phyloP scores from a whole-genome alignment of 1,284 basidiomycete species.

The Ganoderma sp. region DNA sequence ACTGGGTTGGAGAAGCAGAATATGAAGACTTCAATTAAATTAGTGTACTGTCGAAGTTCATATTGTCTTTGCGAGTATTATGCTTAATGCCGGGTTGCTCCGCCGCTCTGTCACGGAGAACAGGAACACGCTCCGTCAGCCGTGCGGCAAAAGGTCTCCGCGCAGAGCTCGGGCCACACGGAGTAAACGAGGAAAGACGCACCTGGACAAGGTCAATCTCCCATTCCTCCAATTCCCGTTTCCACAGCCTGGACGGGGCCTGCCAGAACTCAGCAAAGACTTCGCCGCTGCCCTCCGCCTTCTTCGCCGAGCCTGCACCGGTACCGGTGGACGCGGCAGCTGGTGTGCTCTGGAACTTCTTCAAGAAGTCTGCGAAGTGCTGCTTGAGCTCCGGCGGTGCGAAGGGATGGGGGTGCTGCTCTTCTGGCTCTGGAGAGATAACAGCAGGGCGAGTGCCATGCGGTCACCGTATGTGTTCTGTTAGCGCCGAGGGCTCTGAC shows the following conservation, averaged over 20 bases:
- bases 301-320: constrained; percentile 33
- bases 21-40: neutral
- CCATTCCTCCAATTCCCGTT: constrained; percentile 60
- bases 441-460: constrained; percentile 4
- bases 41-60: neutral
- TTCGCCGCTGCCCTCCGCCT: constrained; percentile 39
- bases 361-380: constrained; percentile 63
- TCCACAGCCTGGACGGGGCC: constrained; percentile 76
- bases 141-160: no score
- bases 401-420: constrained; percentile 75
- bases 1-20: neutral
- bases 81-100: constrained; percentile 27
- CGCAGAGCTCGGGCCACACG: neutral
- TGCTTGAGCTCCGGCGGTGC: constrained; percentile 75
- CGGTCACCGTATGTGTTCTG: neutral
- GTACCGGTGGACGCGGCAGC: constrained; percentile 12
- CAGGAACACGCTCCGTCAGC: neutral
- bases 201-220: constrained; percentile 87
- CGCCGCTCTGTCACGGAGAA: constrained; percentile 20
- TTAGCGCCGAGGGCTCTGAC: neutral
- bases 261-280: constrained; percentile 79
- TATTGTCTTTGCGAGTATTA: neutral
- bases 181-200: constrained; percentile 39
- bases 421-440: constrained; percentile 54
- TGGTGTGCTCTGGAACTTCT: constrained; percentile 50